Evolutionary conservation across 257 asterid species (phyloP).

Genomic region (Nicotiana obtusifolia): DNA sequence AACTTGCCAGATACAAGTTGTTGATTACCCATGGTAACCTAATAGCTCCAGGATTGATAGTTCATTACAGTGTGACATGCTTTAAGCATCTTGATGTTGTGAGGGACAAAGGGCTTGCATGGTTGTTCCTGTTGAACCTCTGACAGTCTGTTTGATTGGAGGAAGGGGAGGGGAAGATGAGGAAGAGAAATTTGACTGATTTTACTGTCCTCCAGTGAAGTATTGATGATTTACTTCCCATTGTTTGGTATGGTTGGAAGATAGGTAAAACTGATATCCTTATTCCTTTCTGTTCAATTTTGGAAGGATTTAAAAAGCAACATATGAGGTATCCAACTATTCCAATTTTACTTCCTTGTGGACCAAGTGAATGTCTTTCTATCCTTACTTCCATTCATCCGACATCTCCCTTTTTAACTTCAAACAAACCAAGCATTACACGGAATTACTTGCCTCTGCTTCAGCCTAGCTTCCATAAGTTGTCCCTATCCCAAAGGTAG

Average conservation of each 20-base stretch:
- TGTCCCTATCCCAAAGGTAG: not conserved
- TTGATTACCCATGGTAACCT: not conserved
- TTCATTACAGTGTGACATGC: not conserved
- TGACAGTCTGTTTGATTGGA: not conserved
- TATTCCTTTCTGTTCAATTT: not conserved
- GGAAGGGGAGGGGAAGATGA: not conserved
- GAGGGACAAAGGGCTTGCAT: not conserved
- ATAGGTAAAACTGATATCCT: not conserved
- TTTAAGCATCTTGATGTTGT: not conserved
- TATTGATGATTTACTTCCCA: not conserved
- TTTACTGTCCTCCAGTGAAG: not conserved
- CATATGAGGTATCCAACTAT: not conserved
- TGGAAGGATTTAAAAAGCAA: not conserved
- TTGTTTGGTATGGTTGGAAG: not conserved
- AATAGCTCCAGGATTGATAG: conserved; percentile 1
- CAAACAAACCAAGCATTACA: not conserved
- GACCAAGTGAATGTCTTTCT: not conserved
- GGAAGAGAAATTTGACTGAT: not conserved
- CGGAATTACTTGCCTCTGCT: not conserved
- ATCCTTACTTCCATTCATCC: not conserved
- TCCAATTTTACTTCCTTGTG: not conserved
- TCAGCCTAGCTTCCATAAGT: not conserved
- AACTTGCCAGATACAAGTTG: not conserved
- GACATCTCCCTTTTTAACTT: not conserved
- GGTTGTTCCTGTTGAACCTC: not conserved